Evolutionary conservation across 164 flowering plant genomes (phyloP).

Genomic region (Taxillus chinensis): DNA sequence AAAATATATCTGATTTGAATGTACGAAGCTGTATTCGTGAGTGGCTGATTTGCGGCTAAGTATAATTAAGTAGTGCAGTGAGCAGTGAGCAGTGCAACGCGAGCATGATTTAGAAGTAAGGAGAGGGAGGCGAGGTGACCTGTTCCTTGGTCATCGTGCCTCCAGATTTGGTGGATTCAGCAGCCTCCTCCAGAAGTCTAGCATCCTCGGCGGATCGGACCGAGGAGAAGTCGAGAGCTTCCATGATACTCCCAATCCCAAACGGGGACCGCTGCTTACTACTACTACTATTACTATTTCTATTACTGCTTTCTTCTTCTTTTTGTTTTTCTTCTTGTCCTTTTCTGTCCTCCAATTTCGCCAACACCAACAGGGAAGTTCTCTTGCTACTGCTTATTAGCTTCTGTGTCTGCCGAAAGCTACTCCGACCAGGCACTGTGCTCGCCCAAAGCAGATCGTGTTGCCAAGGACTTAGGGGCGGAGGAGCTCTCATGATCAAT

Average conservation of each 20-base stretch:
- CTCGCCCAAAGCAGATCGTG: too few relatives aligned
- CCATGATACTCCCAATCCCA: constrained; percentile 50
- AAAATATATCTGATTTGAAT: too few relatives aligned
- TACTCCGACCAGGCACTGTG: too few relatives aligned
- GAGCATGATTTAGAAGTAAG: neutral
- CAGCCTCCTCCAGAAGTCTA: constrained; percentile 65
- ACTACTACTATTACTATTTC: too few relatives aligned
- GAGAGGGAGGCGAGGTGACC: constrained; percentile 21
- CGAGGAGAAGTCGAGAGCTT: constrained; percentile 83
- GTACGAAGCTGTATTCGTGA: too few relatives aligned
- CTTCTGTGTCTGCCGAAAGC: too few relatives aligned
- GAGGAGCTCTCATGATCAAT: too few relatives aligned
- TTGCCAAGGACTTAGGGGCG: too few relatives aligned
- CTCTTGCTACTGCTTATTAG: too few relatives aligned
- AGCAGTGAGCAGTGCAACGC: too few relatives aligned
- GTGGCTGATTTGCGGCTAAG: too few relatives aligned
- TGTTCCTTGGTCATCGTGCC: constrained; percentile 62
- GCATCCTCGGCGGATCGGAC: constrained; percentile 80
- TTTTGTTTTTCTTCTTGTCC: constrained; percentile 15
- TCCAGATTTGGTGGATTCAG: constrained; percentile 63
- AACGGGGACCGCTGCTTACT: constrained; percentile 54
- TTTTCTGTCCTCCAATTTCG: constrained; percentile 31
- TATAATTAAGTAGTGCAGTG: too few relatives aligned
- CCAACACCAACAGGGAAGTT: constrained; percentile 16
- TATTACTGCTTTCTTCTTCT: neutral